A percentile compares a stretch with the other conserved stretches of the same genome.
Evolutionary conservation across 495 filamentous ascomycete species (phyloP).

Genomic region (Cetradonia linearis): DNA sequence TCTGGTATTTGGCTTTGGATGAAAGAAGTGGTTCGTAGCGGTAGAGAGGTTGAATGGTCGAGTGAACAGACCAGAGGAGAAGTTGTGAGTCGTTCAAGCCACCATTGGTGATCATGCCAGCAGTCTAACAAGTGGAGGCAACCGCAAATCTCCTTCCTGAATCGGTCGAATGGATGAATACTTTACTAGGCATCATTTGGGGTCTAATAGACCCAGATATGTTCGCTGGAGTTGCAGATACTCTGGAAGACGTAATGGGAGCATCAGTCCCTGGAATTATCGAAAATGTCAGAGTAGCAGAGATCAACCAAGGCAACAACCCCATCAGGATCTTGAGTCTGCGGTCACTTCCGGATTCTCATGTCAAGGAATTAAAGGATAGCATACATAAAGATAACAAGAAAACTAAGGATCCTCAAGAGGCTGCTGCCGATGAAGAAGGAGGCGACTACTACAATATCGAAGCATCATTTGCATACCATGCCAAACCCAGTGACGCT

Average conservation of each 20-base stretch:
- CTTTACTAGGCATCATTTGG: conserved; percentile 70
- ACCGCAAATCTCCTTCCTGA: conserved; percentile 83
- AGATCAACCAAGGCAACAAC: conserved; percentile 88
- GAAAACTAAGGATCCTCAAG: conserved; percentile 74
- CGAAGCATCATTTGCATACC: conserved; percentile 87
- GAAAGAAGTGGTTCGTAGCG: conserved; percentile 70
- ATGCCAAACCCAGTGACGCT: conserved; percentile 60
- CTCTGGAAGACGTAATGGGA: conserved; percentile 90
- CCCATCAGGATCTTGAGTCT: conserved; percentile 83
- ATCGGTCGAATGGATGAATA: conserved; percentile 93
- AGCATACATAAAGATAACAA: conserved; percentile 67
- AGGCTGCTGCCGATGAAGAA: conserved; percentile 80
- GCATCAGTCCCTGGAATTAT: conserved; percentile 80
- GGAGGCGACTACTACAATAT: conserved; percentile 92
- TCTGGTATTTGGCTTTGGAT: conserved; percentile 80
- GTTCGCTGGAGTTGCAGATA: conserved; percentile 64
- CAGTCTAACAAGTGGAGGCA: conserved; percentile 37
- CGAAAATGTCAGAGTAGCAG: conserved; percentile 90
- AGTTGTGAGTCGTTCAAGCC: conserved; percentile 43
- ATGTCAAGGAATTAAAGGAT: conserved; percentile 70
- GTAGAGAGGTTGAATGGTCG: conserved; percentile 77
- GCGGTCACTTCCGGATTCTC: conserved; percentile 70
- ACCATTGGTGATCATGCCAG: background rate
- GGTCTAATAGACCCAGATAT: conserved; percentile 88
- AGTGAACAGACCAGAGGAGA: conserved; percentile 77